Evolutionary conservation across 108 stramenopile species (phyloP).

Genomic region (Fistulifera pelliculosa): DNA sequence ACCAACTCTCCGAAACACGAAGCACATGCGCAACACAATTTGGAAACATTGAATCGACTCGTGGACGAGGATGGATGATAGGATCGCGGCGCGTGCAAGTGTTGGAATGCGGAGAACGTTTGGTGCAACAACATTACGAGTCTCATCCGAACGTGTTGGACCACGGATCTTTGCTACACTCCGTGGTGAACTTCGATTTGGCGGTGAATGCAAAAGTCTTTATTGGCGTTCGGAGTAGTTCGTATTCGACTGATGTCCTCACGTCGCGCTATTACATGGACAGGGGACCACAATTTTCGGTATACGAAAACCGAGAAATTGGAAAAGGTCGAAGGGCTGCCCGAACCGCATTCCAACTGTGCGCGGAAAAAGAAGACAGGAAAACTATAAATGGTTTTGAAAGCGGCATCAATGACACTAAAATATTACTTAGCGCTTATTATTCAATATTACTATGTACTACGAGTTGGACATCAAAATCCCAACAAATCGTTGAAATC

Average conservation of each 20-base stretch:
- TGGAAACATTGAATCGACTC: constrained; percentile 14
- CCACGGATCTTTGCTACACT: constrained; percentile 37
- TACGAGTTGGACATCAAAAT: constrained; percentile 29
- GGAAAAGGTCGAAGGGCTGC: constrained; percentile 25
- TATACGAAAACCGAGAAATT: constrained; percentile 26
- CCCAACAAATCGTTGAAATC: constrained; percentile 75
- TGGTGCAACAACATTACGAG: constrained; percentile 26
- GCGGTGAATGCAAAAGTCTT: constrained; percentile 42
- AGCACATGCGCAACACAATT: constrained; percentile 29
- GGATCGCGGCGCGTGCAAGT: constrained; percentile 16
- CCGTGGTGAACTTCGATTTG: constrained; percentile 60
- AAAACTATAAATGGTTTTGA: neutral
- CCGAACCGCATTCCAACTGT: constrained; percentile 34
- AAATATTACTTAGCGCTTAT: neutral
- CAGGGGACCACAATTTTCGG: constrained; percentile 27
- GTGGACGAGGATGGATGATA: neutral
- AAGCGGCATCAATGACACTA: neutral
- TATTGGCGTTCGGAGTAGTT: constrained; percentile 49
- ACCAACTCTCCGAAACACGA: neutral
- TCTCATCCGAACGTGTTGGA: constrained; percentile 16
- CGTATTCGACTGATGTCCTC: constrained; percentile 61
- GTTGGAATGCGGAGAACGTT: constrained; percentile 52
- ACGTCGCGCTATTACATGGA: constrained; percentile 55
- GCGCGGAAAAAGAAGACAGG: neutral
- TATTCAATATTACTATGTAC: neutral